Percentiles rank a stretch among this genome's conserved stretches.
Evolutionary conservation across 2,329 filamentous ascomycete species (phyloP).

Genomic region (Chaetomiaceae sp.): DNA sequence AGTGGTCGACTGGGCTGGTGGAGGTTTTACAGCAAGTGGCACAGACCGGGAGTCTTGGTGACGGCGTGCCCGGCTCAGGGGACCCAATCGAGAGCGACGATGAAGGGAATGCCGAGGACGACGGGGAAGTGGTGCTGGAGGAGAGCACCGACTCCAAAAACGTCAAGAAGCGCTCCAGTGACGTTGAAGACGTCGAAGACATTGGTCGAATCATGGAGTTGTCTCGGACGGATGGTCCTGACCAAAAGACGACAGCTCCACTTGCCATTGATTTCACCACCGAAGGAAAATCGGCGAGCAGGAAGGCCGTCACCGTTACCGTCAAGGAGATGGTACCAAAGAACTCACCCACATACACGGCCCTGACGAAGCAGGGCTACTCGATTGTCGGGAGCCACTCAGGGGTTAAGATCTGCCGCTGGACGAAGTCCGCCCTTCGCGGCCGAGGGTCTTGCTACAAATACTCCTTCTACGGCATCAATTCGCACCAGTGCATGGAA

Average conservation of each 20-base stretch:
- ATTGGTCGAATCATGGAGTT: conserved; percentile 60
- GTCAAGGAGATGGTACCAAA: conserved; percentile 93
- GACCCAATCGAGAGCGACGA: conserved; percentile 80
- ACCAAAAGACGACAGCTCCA: conserved; percentile 36
- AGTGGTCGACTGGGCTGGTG: conserved; percentile 72
- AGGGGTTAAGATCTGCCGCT: conserved; percentile 95
- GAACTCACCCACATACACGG: conserved; percentile 77
- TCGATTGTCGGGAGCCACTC: conserved; percentile 92
- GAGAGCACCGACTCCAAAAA: conserved; percentile 39
- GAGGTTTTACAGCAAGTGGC: conserved; percentile 63
- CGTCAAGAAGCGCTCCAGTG: conserved; percentile 35
- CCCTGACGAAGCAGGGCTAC: conserved; percentile 94
- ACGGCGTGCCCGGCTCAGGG: conserved; percentile 70
- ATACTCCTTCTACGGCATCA: conserved; percentile 93
- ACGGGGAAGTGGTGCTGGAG: conserved; percentile 46
- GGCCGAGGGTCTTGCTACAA: conserved; percentile 97
- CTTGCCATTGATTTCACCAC: conserved; percentile 85
- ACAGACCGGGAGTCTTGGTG: conserved; percentile 51
- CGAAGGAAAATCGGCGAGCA: conserved; percentile 48
- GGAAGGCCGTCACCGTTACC: conserved; percentile 38
- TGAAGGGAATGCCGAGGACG: conserved; percentile 58
- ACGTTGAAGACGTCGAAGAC: conserved; percentile 77
- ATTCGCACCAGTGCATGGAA: conserved; percentile 97
- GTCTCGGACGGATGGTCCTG: conserved; percentile 32
- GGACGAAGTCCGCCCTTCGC: conserved; percentile 94